Base-by-base conservation (phyloP, 345 rosid genomes). In the Punica granatum region DNA sequence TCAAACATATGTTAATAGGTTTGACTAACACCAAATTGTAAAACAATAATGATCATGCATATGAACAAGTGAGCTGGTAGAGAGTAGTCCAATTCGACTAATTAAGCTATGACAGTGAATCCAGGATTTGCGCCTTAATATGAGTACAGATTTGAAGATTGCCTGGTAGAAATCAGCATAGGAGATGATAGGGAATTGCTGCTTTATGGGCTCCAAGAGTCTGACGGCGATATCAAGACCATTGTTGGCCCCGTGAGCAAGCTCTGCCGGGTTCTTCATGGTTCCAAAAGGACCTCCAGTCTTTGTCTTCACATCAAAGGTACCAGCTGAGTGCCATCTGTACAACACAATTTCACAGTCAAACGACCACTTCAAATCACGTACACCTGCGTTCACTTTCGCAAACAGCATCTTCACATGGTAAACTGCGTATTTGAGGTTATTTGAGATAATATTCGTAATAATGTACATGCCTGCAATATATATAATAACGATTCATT, bases 131-230 rank as follows among this genome's bases (percentile, higher is more conserved):
- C 28, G 2, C 59, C 28, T 5, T n/a, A 53, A n/a, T 53, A 11
- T 4, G 41, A 37, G 41, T 11, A 4, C 6, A 37, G 11, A 37
- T 37, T 11, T 11, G 35, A 28, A 60, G 3, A 26, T 6, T 35
- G 88, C 98, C 90, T 92, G 98, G 70, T 88, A 84, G 79, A 92
- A 86, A 69, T 90, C 98, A 64, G 85, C 98, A 46, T 73, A 75
- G 15, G 86, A 61, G 76, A 92, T 67, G 72, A 63, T 75, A 0
- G 97, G 88, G 77, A 92, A 90, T 76, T 90, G 93, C 65, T 81
- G 82, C 84, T 85, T 92, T 80, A 92, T 79, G 6, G 97, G 98
- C 73, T 87, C 90, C 68, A 90, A 70, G 21, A 92, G 81, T 75
- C 93, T 84, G n/a, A 78, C 71, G 19, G 85, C 85, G 35, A 78